Conservation (phyloP, 495 filamentous ascomycete species). For the Aspergillus nidulans region DNA sequence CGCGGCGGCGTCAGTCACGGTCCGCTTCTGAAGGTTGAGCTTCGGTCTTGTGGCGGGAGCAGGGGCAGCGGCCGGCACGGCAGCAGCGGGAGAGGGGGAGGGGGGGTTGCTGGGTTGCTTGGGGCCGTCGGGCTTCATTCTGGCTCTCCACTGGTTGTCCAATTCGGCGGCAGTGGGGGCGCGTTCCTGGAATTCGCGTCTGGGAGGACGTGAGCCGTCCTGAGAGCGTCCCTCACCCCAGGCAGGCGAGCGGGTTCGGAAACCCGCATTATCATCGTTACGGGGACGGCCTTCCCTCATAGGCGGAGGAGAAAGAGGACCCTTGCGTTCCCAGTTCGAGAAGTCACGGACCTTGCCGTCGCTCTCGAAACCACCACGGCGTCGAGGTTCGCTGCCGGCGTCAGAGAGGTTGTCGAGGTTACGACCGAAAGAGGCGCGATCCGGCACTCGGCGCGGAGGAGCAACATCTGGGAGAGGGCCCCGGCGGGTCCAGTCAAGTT, state of each 20-base stretch:
- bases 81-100: constrained; percentile 26
- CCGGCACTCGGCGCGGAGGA: constrained; percentile 47
- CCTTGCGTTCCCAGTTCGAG: constrained; percentile 91
- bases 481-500: constrained; percentile 78
- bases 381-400: constrained; percentile 49
- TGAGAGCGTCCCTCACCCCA: constrained; percentile 81
- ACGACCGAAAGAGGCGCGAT: constrained; percentile 45
- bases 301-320: constrained; percentile 72
- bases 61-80: constrained; percentile 30
- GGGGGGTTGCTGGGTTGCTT: constrained; percentile 66
- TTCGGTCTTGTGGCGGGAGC: constrained; percentile 63
- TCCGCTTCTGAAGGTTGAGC: constrained; percentile 82
- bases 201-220: constrained; percentile 77
- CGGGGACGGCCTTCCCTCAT: constrained; percentile 64
- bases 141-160: constrained; percentile 80
- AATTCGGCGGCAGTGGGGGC: constrained; percentile 78
- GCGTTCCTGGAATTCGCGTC: constrained; percentile 75
- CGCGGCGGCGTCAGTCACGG: constrained; percentile 68
- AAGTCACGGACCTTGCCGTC: constrained; percentile 86
- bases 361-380: constrained; percentile 55
- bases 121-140: constrained; percentile 68
- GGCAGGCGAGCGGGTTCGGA: constrained; percentile 66
- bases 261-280: constrained; percentile 58
- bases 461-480: constrained; percentile 78
- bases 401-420: constrained; percentile 50